Percentiles rank a stretch among this genome's conserved stretches.
Conservation (phyloP, 73 alveolate genomes). For the Halteria grandinella region DNA sequence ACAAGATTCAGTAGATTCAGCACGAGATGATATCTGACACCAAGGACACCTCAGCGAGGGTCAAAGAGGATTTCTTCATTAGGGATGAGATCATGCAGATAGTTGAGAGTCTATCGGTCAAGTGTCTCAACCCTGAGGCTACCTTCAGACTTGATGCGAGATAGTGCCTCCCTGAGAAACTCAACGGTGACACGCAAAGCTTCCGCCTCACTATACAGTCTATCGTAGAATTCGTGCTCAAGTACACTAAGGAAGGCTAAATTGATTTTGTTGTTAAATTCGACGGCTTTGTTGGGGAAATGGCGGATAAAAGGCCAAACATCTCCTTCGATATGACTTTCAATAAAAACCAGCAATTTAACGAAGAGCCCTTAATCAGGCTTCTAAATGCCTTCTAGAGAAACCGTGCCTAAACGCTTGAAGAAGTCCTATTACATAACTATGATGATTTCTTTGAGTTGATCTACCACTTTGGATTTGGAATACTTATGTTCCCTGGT, state of each 20-base stretch:
- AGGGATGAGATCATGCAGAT: constrained; percentile 45
- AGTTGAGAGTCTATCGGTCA: constrained; percentile 47
- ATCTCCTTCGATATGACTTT: constrained; percentile 1
- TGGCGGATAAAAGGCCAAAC: neutral
- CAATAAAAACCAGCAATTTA: neutral
- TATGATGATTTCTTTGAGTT: constrained; percentile 33
- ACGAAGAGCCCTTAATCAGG: constrained; percentile 24
- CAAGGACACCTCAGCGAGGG: neutral
- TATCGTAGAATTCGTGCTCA: constrained; percentile 32
- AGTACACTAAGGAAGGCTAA: constrained; percentile 29
- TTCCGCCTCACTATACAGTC: constrained; percentile 21
- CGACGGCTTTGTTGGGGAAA: neutral
- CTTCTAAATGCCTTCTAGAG: neutral
- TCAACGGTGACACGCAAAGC: constrained; percentile 13
- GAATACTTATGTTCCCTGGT: constrained; percentile 38
- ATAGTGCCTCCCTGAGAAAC: constrained; percentile 7
- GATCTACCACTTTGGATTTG: constrained; percentile 38
- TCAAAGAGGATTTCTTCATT: constrained; percentile 17
- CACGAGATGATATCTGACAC: constrained; percentile 9
- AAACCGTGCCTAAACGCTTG: neutral
- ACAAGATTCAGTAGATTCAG: constrained; percentile 22
- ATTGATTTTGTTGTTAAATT: constrained; percentile 10
- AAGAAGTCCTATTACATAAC: neutral
- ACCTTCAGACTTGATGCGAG: constrained; percentile 28
- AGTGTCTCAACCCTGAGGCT: constrained; percentile 5